Evolutionary conservation across 2,329 filamentous ascomycete species (phyloP).

Genomic region (Rhexocercosporidium sp.): DNA sequence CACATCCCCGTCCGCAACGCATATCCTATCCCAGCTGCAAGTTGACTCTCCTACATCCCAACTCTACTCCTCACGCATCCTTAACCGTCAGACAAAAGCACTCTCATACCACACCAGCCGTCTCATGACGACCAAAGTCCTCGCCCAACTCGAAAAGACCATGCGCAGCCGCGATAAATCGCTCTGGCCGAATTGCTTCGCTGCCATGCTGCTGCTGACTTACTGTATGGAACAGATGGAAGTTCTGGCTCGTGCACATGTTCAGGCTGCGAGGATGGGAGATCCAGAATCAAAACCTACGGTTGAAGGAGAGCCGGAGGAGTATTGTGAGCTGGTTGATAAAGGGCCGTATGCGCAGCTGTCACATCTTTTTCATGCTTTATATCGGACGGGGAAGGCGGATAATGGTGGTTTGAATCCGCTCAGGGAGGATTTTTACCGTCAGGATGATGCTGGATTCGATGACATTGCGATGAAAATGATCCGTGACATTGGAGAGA

Average conservation of each 20-base stretch:
- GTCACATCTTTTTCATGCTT: constrained; percentile 27
- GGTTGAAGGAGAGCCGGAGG: constrained; percentile 9
- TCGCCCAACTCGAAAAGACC: constrained; percentile 26
- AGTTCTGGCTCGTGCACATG: constrained; percentile 12
- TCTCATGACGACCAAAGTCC: constrained; percentile 3
- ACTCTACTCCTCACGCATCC: constrained; percentile 27
- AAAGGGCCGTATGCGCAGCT: constrained; percentile 23
- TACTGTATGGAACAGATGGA: constrained; percentile 26
- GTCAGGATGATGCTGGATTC: constrained; percentile 3
- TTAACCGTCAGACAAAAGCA: constrained; percentile 30
- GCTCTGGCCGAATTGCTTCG: constrained; percentile 26
- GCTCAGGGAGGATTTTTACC: constrained; percentile 9
- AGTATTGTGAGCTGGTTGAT: constrained; percentile 20
- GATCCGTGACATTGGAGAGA: constrained; percentile 15
- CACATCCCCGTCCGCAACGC: constrained; percentile 18
- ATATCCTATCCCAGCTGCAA: constrained; percentile 12
- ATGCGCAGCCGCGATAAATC: constrained; percentile 21
- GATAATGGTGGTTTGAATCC: constrained; percentile 27
- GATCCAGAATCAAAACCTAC: not conserved
- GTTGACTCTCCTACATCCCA: not conserved
- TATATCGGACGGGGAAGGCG: constrained; percentile 27
- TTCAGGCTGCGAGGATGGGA: constrained; percentile 7
- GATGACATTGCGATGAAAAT: constrained; percentile 13
- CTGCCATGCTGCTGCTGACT: constrained; percentile 23
- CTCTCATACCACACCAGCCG: constrained; percentile 20